phyloP scores from a whole-genome alignment of 805 yeast species.

The Candida nemodendra region DNA sequence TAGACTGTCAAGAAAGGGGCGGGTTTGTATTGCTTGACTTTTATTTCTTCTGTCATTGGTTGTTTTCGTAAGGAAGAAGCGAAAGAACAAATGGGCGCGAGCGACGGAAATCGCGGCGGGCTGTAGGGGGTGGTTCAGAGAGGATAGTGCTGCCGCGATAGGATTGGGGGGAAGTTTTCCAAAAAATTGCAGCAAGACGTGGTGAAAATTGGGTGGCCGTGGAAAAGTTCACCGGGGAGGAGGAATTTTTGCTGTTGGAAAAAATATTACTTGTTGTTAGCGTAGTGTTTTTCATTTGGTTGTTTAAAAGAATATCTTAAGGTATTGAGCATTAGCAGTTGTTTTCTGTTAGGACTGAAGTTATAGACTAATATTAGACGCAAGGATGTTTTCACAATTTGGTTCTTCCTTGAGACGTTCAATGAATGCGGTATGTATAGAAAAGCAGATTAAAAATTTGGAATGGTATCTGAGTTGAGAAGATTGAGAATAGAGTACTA shows the following conservation, averaged over 20 bases:
- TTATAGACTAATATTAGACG: conserved; percentile 1
- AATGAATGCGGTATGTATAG: conserved; percentile 33
- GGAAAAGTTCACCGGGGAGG: background rate
- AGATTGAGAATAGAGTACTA: no score
- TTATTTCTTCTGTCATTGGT: conserved; percentile 22
- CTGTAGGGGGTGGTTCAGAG: no score
- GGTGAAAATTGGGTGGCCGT: background rate
- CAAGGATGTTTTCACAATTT: conserved; percentile 35
- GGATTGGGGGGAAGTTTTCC: background rate
- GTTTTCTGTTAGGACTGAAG: conserved; percentile 11
- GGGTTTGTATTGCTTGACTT: conserved; percentile 14
- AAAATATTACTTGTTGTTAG: no score
- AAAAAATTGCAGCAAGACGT: background rate
- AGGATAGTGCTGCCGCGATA: background rate
- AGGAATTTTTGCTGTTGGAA: background rate
- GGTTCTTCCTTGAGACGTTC: conserved; percentile 37
- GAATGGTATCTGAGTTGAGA: no score
- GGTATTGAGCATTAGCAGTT: no score
- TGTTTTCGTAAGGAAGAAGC: no score
- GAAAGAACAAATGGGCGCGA: no score
- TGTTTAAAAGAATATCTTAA: no score
- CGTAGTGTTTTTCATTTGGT: no score
- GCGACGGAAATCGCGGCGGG: no score
- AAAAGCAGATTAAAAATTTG: no score
- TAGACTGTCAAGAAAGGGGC: background rate